Evolutionary conservation across 768 basidiomycete species (phyloP).

Genomic region (Mycena leptocephala): DNA sequence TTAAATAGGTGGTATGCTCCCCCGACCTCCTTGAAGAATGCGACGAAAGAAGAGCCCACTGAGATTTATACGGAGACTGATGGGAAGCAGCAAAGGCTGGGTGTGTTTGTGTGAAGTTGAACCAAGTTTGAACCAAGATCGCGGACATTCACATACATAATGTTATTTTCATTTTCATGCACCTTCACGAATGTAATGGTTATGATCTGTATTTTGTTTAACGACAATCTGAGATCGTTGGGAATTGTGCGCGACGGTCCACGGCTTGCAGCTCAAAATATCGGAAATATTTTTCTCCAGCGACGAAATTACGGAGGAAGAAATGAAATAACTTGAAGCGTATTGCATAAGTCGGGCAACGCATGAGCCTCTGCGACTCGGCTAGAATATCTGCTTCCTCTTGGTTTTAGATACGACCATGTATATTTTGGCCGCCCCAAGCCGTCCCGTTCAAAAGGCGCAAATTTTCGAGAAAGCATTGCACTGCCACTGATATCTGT

Average conservation of each 20-base stretch:
- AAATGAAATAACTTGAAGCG: too few species aligned
- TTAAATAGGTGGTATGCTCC: conserved; percentile 56
- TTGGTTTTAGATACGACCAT: too few species aligned
- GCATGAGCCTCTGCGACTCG: too few species aligned
- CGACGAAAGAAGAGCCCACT: conserved; percentile 5
- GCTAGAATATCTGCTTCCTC: too few species aligned
- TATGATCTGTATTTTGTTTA: neutral
- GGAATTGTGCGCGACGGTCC: too few species aligned
- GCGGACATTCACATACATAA: neutral
- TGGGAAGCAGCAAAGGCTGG: conserved; percentile 29
- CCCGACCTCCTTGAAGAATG: conserved; percentile 29
- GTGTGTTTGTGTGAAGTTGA: conserved; percentile 27
- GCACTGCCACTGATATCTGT: neutral
- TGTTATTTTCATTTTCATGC: neutral
- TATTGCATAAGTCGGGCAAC: too few species aligned
- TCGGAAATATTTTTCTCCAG: too few species aligned
- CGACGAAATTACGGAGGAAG: too few species aligned
- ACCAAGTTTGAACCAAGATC: neutral
- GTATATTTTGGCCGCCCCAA: neutral
- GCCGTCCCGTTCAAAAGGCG: neutral
- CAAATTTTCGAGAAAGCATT: neutral
- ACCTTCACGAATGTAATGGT: conserved; percentile 2
- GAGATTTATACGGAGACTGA: conserved; percentile 33
- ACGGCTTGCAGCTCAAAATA: too few species aligned
- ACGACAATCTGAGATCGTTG: too few species aligned